These are phyloP conservation scores for Diaporthe ilicicola DNA, from an alignment of 2,329 filamentous ascomycete genomes.

Conservation along the genomic window DNA sequence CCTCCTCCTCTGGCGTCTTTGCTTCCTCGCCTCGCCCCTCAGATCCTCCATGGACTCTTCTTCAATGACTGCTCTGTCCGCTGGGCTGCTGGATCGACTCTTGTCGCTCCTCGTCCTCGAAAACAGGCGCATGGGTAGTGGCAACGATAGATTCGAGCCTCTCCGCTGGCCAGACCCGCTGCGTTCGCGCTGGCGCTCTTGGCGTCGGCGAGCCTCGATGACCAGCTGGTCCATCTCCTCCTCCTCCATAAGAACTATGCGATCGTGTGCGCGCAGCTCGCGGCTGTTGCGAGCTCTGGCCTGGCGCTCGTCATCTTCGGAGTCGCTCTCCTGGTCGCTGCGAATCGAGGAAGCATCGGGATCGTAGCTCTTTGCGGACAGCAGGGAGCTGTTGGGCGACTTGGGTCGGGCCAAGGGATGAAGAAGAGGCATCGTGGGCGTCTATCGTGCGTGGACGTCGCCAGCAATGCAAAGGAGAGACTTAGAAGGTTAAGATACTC, in stretches of 20 bases:
- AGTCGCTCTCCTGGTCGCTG: conserved; percentile 79
- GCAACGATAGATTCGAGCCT: conserved; percentile 55
- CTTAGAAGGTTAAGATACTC: conserved; percentile 17
- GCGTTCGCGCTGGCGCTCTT: conserved; percentile 58
- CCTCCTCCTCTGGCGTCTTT: conserved; percentile 58
- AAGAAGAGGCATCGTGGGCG: conserved; percentile 33
- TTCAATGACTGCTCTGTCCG: conserved; percentile 40
- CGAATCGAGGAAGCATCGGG: conserved; percentile 74
- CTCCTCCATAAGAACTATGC: conserved; percentile 77
- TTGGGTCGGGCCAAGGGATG: conserved; percentile 31
- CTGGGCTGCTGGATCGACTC: conserved; percentile 48
- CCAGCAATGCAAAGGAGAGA: conserved; percentile 22
- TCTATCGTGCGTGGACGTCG: conserved; percentile 25
- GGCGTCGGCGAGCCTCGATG: conserved; percentile 56
- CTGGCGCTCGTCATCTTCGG: conserved; percentile 77
- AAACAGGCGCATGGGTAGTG: conserved; percentile 57
- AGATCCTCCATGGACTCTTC: conserved; percentile 58
- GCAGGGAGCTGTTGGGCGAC: conserved; percentile 52
- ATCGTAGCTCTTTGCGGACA: conserved; percentile 72
- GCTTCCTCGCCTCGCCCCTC: conserved; percentile 57
- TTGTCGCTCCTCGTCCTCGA: conserved; percentile 50
- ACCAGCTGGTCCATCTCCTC: conserved; percentile 74
- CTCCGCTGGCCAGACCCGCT: conserved; percentile 43
- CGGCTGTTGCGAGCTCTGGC: conserved; percentile 72
- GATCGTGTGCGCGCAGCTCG: conserved; percentile 75